Base-by-base conservation (phyloP, 2,329 filamentous ascomycete genomes). In the Helotiales sp. region DNA sequence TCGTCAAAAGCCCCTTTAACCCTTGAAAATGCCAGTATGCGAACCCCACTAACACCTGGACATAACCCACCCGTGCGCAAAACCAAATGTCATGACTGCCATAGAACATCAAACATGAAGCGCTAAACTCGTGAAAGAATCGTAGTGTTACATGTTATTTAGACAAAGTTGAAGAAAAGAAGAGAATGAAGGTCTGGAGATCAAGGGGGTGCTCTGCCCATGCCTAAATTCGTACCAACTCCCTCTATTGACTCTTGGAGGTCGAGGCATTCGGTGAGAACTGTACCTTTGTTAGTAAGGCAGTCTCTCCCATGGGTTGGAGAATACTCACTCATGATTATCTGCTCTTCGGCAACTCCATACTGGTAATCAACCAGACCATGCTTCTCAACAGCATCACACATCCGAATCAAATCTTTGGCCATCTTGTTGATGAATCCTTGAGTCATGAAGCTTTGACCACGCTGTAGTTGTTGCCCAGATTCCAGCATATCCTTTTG, bases 291-390 rank as follows among this genome's bases (percentile, higher is more conserved):
- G 45, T 65, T 55, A 65, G 60, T 10, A 20, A 47, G 13, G 15
- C 0, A 11, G 6, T 45, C 60, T 26, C 50, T 45, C 15, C 32
- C 13, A 45, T 22, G 32, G 28, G n/a, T 7, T 6, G 1, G 13
- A 2, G 17, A 17, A 43, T 30, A 59, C 92, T 80, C 83, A 97
- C 94, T 86, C 66, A 87, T 86, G 73, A 96, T 87, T 73, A 98
- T 97, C 76, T 92, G 89, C 77, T 98, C 94, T 80, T 98, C 96
- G 87, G 93, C 96, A 28, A 98, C 92, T 8, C 96, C 96, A 82
- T 97, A 96, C 76, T 98, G 91, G 78, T 98, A 99, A 80, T 99
- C 96, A 11, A 99, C 93, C 57, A 99, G 82, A n/a, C 96, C 96
- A 77, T 96, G 90, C 72, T 91, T 90, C 79, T 98, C 95, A 69